Conservation (phyloP, 257 asterid genomes). For the Prunella vulgaris region DNA sequence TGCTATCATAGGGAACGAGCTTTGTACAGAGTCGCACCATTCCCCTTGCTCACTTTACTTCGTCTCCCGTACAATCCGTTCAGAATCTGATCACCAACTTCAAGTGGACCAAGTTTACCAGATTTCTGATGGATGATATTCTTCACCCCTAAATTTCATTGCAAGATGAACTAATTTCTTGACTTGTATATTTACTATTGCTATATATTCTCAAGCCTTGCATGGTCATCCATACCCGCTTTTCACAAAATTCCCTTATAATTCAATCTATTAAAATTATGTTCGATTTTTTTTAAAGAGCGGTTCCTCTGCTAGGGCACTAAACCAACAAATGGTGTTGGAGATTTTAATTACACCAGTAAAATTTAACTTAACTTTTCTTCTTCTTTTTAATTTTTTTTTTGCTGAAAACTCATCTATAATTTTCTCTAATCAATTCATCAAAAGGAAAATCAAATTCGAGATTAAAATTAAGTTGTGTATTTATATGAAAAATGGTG, state of each 20-base stretch:
- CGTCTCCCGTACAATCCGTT: background rate
- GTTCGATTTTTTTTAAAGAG: too few species aligned
- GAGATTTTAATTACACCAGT: too few species aligned
- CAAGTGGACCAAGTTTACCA: background rate
- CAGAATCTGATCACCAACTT: background rate
- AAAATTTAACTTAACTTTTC: too few species aligned
- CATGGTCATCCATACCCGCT: background rate
- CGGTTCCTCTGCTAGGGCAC: too few species aligned
- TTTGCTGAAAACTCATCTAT: slow-evolving; percentile 42
- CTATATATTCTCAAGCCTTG: background rate
- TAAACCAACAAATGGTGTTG: too few species aligned
- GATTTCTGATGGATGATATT: slow-evolving; percentile 5
- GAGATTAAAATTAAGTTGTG: background rate
- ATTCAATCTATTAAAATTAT: background rate
- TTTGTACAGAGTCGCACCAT: slow-evolving; percentile 12
- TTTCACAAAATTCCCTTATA: background rate
- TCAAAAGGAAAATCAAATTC: background rate
- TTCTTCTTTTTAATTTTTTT: too few species aligned
- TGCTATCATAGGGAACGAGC: too few species aligned
- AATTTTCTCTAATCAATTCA: slow-evolving; percentile 30
- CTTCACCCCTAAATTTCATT: background rate
- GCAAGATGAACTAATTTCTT: slow-evolving; percentile 1
- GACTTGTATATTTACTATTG: slow-evolving; percentile 26
- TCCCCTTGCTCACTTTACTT: background rate
- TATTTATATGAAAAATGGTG: slow-evolving; percentile 50